These are phyloP conservation scores for Mycena albidolilacea DNA, from an alignment of 768 basidiomycete species.

Conservation along the genomic window DNA sequence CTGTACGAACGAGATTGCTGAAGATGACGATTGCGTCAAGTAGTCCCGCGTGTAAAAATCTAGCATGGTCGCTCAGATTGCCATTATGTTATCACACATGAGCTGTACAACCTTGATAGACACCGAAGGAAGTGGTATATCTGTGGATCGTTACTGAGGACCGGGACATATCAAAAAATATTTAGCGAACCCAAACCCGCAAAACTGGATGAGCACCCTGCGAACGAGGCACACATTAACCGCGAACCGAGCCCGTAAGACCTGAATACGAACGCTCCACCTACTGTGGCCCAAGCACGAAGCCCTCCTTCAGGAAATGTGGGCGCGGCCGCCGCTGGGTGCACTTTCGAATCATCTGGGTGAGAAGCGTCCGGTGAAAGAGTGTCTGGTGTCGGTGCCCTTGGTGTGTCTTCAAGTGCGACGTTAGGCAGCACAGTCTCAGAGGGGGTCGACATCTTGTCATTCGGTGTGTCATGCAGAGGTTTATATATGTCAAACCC, in stretches of 20 bases:
- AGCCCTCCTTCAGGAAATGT: constrained; percentile 8
- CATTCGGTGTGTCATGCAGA: no score
- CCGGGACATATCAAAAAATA: background rate
- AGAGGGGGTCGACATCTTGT: background rate
- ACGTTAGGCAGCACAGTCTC: background rate
- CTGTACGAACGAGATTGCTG: background rate
- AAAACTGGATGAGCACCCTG: constrained; percentile 17
- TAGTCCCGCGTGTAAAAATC: constrained; percentile 14
- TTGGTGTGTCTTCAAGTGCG: background rate
- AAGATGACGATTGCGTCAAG: constrained; percentile 5
- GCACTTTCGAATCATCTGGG: background rate
- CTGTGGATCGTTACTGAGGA: constrained; percentile 40
- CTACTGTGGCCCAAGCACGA: constrained; percentile 1
- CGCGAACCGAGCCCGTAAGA: background rate
- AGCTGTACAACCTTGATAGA: constrained; percentile 46
- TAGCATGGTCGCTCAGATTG: background rate
- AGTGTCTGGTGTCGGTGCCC: background rate
- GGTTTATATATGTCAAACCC: no score
- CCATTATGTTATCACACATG: no score
- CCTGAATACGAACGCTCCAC: background rate
- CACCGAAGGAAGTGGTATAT: constrained; percentile 55
- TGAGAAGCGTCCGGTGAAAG: background rate
- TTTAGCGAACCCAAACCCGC: constrained; percentile 6
- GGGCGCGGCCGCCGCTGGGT: background rate
- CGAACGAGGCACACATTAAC: background rate